Percentiles rank a stretch among this genome's conserved stretches.
Conservation (phyloP, 2,329 filamentous ascomycete species). For the Clarireedia homoeocarpa region DNA sequence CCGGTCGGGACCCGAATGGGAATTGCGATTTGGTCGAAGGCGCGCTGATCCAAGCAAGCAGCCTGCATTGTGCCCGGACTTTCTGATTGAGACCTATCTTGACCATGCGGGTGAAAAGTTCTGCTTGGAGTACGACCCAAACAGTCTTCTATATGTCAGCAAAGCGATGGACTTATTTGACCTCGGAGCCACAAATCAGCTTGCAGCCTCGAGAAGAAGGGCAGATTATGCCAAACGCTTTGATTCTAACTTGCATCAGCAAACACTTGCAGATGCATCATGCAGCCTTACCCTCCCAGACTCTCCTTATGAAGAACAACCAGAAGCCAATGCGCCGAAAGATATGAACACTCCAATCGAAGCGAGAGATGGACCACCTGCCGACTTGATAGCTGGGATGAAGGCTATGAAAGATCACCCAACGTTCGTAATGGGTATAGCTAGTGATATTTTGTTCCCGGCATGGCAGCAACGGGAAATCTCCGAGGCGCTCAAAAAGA, state of each 20-base stretch:
- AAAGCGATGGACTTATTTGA: slow-evolving; percentile 99
- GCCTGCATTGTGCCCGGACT: slow-evolving; percentile 92
- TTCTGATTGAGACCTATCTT: slow-evolving; percentile 94
- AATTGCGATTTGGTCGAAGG: slow-evolving; percentile 82
- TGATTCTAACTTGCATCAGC: slow-evolving; percentile 32
- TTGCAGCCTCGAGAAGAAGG: slow-evolving; percentile 53
- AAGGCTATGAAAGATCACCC: slow-evolving; percentile 65
- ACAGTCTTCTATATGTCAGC: slow-evolving; percentile 90
- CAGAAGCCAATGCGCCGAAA: slow-evolving; percentile 37
- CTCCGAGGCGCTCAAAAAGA: slow-evolving; percentile 68
- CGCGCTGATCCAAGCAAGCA: slow-evolving; percentile 80
- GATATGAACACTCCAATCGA: slow-evolving; percentile 29
- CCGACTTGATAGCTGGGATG: slow-evolving; percentile 73
- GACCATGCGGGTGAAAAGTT: slow-evolving; percentile 98
- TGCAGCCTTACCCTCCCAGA: slow-evolving; percentile 81
- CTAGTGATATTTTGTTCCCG: slow-evolving; percentile 92
- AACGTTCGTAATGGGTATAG: slow-evolving; percentile 84
- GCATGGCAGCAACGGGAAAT: slow-evolving; percentile 97
- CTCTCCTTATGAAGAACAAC: slow-evolving; percentile 79
- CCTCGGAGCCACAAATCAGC: slow-evolving; percentile 65
- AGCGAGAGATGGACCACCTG: slow-evolving; percentile 51
- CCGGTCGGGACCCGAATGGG: slow-evolving; percentile 94
- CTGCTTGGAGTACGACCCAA: slow-evolving; percentile 91
- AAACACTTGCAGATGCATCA: slow-evolving; percentile 30
- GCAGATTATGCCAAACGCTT: slow-evolving; percentile 52